phyloP scores from a whole-genome alignment of 108 stramenopile species.

The Mediolabrus comicus region DNA sequence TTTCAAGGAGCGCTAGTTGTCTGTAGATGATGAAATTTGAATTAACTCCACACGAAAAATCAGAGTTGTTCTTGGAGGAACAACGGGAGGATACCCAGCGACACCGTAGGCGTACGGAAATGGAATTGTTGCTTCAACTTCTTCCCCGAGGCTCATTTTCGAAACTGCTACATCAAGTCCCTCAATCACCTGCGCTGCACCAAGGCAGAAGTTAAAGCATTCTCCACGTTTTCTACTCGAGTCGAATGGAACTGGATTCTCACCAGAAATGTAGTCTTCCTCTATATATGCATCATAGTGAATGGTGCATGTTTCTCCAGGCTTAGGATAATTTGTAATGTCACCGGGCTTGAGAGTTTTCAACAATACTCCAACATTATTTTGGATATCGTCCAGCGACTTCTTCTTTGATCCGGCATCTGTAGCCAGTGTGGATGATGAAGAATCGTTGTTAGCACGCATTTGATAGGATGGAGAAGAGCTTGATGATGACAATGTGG shows the following conservation, averaged over 20 bases:
- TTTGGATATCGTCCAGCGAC: slow-evolving; percentile 4
- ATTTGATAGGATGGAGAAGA: no score
- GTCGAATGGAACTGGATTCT: slow-evolving; percentile 56
- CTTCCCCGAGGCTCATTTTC: slow-evolving; percentile 51
- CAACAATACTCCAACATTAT: slow-evolving; percentile 35
- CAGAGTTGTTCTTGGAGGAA: slow-evolving; percentile 77
- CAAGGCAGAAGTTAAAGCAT: slow-evolving; percentile 74
- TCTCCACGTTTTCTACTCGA: slow-evolving; percentile 64
- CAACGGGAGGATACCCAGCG: slow-evolving; percentile 68
- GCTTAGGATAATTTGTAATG: slow-evolving; percentile 34
- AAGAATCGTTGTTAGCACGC: no score
- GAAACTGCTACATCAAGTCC: slow-evolving; percentile 66
- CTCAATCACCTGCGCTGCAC: slow-evolving; percentile 73
- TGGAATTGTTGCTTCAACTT: slow-evolving; percentile 66
- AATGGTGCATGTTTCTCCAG: slow-evolving; percentile 66
- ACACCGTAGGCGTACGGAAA: slow-evolving; percentile 78
- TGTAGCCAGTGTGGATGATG: no score
- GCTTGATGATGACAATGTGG: no score
- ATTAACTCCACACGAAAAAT: slow-evolving; percentile 80
- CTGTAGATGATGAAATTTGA: slow-evolving; percentile 29
- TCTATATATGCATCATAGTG: slow-evolving; percentile 83
- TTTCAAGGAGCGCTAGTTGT: neutral
- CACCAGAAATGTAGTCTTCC: slow-evolving; percentile 16
- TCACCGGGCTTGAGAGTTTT: slow-evolving; percentile 45
- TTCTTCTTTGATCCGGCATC: no score